Percentiles rank a stretch among this genome's conserved stretches.
Conservation (phyloP, 192 early-diverging fungal genomes). For the Mortierella antarctica region DNA sequence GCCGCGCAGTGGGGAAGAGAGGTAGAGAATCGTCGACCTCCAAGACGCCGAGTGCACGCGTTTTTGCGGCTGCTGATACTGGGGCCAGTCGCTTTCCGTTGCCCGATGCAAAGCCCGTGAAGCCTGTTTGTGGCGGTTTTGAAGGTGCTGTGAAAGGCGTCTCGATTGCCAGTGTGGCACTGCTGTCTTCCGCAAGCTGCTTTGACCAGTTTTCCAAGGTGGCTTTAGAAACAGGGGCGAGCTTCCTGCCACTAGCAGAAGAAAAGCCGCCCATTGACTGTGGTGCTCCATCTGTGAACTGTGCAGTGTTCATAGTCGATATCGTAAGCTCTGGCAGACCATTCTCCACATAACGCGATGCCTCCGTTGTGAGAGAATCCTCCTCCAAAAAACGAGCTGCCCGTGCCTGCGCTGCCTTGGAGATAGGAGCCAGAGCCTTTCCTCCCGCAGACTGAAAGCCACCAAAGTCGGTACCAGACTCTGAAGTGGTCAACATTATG, state of each 20-base stretch:
- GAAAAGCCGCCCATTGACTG: conserved; percentile 13
- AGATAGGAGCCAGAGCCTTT: conserved; percentile 18
- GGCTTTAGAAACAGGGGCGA: conserved; percentile 15
- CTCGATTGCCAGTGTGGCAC: neutral
- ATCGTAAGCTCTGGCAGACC: neutral
- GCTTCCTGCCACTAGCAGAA: conserved; percentile 19
- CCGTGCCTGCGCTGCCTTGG: conserved; percentile 22
- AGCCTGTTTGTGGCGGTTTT: no score
- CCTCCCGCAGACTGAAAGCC: conserved; percentile 24
- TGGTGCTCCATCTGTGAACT: no score
- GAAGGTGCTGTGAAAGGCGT: no score
- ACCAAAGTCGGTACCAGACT: neutral
- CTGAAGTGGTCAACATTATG: neutral
- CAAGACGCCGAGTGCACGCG: neutral
- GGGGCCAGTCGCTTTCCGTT: conserved; percentile 8
- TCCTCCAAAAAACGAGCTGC: conserved; percentile 21
- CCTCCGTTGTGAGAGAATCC: neutral
- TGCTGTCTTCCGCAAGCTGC: conserved; percentile 2
- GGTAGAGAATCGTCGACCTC: neutral
- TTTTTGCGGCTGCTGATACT: neutral
- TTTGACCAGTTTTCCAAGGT: conserved; percentile 23
- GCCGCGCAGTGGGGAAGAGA: no score
- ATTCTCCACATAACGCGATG: neutral
- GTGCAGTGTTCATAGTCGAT: neutral
- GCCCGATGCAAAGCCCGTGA: conserved; percentile 1